Evolutionary conservation across 805 yeast species (phyloP).

Genomic region (Ogataea salicorniae): DNA sequence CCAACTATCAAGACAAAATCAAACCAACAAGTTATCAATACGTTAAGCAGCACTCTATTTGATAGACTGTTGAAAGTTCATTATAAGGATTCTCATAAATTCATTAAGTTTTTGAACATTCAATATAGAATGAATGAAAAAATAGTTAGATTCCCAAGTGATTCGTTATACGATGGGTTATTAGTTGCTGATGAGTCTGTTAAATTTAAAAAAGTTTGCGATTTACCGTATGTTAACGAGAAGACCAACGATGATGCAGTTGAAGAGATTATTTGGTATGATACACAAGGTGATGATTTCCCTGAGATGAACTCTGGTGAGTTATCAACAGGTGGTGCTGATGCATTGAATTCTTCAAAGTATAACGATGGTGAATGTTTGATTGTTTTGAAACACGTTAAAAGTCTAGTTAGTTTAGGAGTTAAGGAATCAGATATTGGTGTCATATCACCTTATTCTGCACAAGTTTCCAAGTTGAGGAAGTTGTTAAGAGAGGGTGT

Average conservation of each 20-base stretch:
- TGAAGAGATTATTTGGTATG: constrained; percentile 71
- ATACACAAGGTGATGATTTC: constrained; percentile 86
- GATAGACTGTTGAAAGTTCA: constrained; percentile 61
- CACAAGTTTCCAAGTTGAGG: constrained; percentile 69
- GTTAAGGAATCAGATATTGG: constrained; percentile 62
- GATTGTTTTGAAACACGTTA: constrained; percentile 55
- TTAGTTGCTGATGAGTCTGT: constrained; percentile 62
- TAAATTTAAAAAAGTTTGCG: constrained; percentile 44
- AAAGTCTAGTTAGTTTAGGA: constrained; percentile 45
- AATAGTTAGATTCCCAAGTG: constrained; percentile 77
- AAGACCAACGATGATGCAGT: constrained; percentile 42
- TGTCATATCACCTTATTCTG: constrained; percentile 83
- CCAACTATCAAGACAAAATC: constrained; percentile 72
- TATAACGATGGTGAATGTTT: constrained; percentile 73
- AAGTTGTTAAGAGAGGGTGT: constrained; percentile 32
- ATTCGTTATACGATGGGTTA: constrained; percentile 54
- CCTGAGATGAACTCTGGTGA: constrained; percentile 49
- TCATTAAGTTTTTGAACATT: constrained; percentile 55
- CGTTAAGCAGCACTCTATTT: constrained; percentile 65
- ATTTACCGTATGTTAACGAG: constrained; percentile 37
- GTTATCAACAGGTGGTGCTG: constrained; percentile 10
- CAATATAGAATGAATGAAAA: constrained; percentile 84
- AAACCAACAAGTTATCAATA: constrained; percentile 35
- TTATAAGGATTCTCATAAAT: constrained; percentile 36
- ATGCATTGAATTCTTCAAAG: constrained; percentile 45